Percentiles rank a stretch among this genome's conserved stretches.
These are phyloP conservation scores for Neofusicoccum kwambonambiense DNA, from an alignment of 2,329 filamentous ascomycete genomes.

Conservation along the genomic window DNA sequence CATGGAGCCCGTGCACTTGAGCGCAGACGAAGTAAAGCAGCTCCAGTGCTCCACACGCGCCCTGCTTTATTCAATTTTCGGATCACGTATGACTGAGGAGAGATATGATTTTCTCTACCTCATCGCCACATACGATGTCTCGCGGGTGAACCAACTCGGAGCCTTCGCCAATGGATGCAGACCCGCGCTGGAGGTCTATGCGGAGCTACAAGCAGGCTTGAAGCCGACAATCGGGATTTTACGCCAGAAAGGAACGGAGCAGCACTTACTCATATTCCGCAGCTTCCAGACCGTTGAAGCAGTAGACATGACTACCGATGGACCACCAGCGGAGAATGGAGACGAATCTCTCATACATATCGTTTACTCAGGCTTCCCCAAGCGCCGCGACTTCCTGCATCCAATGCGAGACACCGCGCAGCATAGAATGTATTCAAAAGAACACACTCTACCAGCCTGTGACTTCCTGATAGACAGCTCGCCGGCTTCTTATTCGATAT, in stretches of 20 bases:
- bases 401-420: constrained; percentile 22
- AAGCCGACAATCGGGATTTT: background rate
- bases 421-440: constrained; percentile 37
- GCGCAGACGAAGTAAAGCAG: constrained; percentile 22
- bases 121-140: constrained; percentile 23
- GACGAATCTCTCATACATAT: background rate
- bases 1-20: constrained; percentile 19
- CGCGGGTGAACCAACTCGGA: background rate
- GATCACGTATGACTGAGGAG: constrained; percentile 24
- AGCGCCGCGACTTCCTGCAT: constrained; percentile 61
- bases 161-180: background rate
- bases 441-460: constrained; percentile 49
- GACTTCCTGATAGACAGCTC: constrained; percentile 51
- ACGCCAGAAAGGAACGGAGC: background rate
- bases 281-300: background rate
- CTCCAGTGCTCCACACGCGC: constrained; percentile 28
- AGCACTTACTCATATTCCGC: background rate
- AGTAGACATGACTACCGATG: background rate
- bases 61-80: constrained; percentile 28
- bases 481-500: constrained; percentile 45
- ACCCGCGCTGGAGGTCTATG: constrained; percentile 19
- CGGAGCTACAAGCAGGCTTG: constrained; percentile 19
- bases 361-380: constrained; percentile 43
- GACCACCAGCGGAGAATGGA: constrained; percentile 1
- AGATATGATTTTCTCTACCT: constrained; percentile 32